Percentiles rank a stretch among this genome's conserved stretches.
Evolutionary conservation across 148 eudicot genomes (phyloP).

Genomic region (Mesembryanthemum crystallinum): DNA sequence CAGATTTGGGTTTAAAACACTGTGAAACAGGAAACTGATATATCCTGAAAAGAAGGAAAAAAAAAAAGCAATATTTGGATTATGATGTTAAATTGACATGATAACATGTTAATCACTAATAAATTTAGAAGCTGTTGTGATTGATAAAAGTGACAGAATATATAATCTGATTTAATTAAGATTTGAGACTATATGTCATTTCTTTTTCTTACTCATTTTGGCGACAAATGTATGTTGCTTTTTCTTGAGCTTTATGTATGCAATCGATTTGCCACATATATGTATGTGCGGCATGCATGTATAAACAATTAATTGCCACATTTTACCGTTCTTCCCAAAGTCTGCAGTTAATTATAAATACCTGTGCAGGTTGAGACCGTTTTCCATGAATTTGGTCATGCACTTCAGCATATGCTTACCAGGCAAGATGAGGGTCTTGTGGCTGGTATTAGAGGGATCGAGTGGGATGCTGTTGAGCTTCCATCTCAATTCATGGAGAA

Average conservation of each 20-base stretch:
- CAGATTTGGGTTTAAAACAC: neutral
- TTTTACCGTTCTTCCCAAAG: neutral
- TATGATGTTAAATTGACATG: neutral
- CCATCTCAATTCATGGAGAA: conserved; percentile 99
- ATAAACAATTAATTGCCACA: neutral
- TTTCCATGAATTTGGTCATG: conserved; percentile 99
- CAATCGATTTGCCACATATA: neutral
- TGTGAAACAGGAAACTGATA: too few relatives aligned
- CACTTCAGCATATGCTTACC: conserved; percentile 99
- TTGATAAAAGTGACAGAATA: neutral
- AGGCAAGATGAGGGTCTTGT: conserved; percentile 97
- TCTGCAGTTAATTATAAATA: neutral
- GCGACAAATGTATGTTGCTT: neutral
- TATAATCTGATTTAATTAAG: neutral
- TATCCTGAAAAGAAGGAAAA: neutral
- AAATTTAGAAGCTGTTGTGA: neutral
- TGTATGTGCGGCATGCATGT: too few relatives aligned
- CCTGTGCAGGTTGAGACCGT: conserved; percentile 89
- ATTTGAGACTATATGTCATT: neutral
- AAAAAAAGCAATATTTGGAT: too few relatives aligned
- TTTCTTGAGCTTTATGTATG: neutral
- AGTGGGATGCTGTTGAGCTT: conserved; percentile 99
- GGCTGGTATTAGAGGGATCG: conserved; percentile 92
- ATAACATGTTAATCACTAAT: neutral
- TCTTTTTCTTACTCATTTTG: neutral